Conservation (phyloP, 345 rosid genomes). For the Toxicodendron radicans region DNA sequence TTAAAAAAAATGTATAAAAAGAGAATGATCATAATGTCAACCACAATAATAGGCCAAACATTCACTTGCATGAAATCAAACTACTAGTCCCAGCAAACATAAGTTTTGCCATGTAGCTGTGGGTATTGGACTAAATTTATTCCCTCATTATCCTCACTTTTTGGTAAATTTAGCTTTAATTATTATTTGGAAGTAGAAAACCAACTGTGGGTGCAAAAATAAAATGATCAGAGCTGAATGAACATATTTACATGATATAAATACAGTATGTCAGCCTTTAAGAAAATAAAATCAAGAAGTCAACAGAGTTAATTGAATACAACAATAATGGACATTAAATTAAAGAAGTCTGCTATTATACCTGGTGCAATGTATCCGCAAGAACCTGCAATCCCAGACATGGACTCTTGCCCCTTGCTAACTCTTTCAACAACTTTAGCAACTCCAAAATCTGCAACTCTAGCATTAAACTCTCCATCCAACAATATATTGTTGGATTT, state of each 20-base stretch:
- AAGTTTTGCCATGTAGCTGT: not conserved
- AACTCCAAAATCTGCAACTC: slow-evolving; percentile 88
- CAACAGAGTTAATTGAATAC: not conserved
- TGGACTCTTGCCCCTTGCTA: slow-evolving; percentile 52
- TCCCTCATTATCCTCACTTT: not conserved
- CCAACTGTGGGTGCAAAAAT: not conserved
- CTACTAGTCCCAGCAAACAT: not conserved
- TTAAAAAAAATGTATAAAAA: not conserved
- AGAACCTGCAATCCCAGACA: slow-evolving; percentile 90
- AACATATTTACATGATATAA: not conserved
- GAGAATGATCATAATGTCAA: not conserved
- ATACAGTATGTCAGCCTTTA: not conserved
- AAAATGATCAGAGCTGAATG: not conserved
- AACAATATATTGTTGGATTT: slow-evolving; percentile 83
- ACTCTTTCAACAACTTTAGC: slow-evolving; percentile 64
- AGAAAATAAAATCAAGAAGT: slow-evolving; percentile 1
- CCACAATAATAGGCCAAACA: not conserved
- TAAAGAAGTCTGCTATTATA: slow-evolving; percentile 25
- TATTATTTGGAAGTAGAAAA: not conserved
- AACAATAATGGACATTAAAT: not conserved
- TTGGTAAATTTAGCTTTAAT: not conserved
- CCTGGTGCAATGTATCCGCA: slow-evolving; percentile 98
- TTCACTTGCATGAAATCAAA: not conserved
- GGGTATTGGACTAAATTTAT: not conserved
- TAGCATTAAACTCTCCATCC: slow-evolving; percentile 71